These are phyloP conservation scores for Psidium friedrichsthalianum DNA, from an alignment of 345 rosid species.

Conservation along the genomic window DNA sequence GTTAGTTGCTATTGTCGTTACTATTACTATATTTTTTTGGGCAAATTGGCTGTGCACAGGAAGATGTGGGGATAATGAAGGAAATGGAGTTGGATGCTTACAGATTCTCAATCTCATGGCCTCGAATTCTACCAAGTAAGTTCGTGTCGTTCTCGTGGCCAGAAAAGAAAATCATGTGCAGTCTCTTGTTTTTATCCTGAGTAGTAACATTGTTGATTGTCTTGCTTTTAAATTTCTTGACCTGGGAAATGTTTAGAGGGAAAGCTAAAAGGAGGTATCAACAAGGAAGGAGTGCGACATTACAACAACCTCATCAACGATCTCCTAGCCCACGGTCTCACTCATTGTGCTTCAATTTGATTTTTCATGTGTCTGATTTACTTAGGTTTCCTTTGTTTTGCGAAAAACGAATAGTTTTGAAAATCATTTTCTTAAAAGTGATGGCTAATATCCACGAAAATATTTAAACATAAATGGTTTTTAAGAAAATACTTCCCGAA, in stretches of 20 bases:
- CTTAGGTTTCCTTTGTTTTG: too few relatives aligned
- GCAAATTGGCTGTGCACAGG: slow-evolving; percentile 11
- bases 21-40: background rate
- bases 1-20: background rate
- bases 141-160: background rate
- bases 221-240: background rate
- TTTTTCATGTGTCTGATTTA: background rate
- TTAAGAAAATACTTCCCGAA: too few relatives aligned
- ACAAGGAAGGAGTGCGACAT: slow-evolving; percentile 22
- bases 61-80: slow-evolving; percentile 43
- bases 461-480: too few relatives aligned
- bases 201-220: background rate
- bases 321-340: slow-evolving; percentile 22
- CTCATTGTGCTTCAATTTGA: background rate
- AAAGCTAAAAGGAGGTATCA: slow-evolving; percentile 28
- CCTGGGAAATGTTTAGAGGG: slow-evolving; percentile 3
- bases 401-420: too few relatives aligned
- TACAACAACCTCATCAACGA: slow-evolving; percentile 42
- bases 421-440: too few relatives aligned
- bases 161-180: background rate
- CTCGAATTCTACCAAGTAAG: slow-evolving; percentile 42
- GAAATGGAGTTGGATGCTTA: slow-evolving; percentile 37
- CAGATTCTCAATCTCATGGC: slow-evolving; percentile 48
- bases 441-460: too few relatives aligned
- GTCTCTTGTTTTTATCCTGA: background rate